Conservation (phyloP, 768 basidiomycete genomes). For the Multifurca ochricompacta region DNA sequence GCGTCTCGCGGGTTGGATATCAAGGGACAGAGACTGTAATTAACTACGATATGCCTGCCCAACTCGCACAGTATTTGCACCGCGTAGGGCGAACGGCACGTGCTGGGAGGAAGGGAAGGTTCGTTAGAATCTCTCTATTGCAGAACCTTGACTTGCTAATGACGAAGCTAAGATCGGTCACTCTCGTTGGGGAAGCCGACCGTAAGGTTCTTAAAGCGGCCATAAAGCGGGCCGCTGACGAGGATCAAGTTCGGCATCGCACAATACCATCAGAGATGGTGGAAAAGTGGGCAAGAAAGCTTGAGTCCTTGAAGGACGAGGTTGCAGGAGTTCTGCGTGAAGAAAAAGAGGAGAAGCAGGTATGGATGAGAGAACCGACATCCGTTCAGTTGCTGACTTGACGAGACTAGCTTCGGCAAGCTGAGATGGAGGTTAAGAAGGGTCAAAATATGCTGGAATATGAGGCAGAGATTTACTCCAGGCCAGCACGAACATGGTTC, state of each 20-base stretch:
- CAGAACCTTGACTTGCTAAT: not conserved
- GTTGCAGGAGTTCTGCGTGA: slow-evolving; percentile 75
- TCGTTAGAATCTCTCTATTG: slow-evolving; percentile 25
- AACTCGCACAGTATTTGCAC: slow-evolving; percentile 90
- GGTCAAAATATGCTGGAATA: slow-evolving; percentile 95
- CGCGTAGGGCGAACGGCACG: slow-evolving; percentile 96
- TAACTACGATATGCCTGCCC: slow-evolving; percentile 97
- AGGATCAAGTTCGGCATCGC: slow-evolving; percentile 83
- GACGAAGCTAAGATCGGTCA: slow-evolving; percentile 61
- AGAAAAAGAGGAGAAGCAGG: slow-evolving; percentile 93
- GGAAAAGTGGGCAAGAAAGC: slow-evolving; percentile 57
- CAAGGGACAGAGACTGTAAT: slow-evolving; percentile 97
- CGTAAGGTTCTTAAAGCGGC: slow-evolving; percentile 94
- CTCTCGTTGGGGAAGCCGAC: slow-evolving; percentile 92
- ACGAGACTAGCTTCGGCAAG: slow-evolving; percentile 58
- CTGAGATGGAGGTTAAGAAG: slow-evolving; percentile 94
- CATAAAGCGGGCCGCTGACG: slow-evolving; percentile 75
- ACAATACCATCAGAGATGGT: slow-evolving; percentile 74
- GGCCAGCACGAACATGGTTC: slow-evolving; percentile 99
- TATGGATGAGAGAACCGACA: slow-evolving; percentile 27
- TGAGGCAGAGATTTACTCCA: slow-evolving; percentile 81
- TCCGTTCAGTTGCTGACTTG: slow-evolving; percentile 14
- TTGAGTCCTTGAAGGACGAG: slow-evolving; percentile 67
- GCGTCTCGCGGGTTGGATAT: slow-evolving; percentile 96
- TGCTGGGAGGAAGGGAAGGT: slow-evolving; percentile 90